A percentile compares a stretch with the other conserved stretches of the same genome.
Evolutionary conservation across 2,329 filamentous ascomycete genomes (phyloP).

Genomic region (Venturia oleaginea): DNA sequence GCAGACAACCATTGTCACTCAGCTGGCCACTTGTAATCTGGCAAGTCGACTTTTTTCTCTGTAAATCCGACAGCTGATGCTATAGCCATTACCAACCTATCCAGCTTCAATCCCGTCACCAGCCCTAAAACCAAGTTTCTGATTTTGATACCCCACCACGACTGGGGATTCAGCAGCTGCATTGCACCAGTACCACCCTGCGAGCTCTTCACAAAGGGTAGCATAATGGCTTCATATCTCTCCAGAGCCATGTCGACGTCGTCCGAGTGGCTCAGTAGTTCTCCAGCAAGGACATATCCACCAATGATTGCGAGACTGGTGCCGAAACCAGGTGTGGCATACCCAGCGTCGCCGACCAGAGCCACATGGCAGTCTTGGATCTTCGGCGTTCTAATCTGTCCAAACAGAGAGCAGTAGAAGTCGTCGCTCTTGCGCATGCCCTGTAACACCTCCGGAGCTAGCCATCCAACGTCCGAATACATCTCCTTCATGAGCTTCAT

Average conservation of each 20-base stretch:
- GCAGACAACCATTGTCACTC: background rate
- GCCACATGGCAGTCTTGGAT: constrained; percentile 1
- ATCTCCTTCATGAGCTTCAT: background rate
- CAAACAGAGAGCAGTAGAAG: constrained; percentile 13
- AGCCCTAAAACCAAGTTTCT: background rate
- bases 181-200: constrained; percentile 3
- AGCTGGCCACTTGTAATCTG: constrained; percentile 6
- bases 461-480: constrained; percentile 11
- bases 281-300: constrained; percentile 11
- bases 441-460: constrained; percentile 3
- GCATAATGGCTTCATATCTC: constrained; percentile 10
- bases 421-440: constrained; percentile 12
- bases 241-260: constrained; percentile 1
- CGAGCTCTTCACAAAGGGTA: constrained; percentile 7
- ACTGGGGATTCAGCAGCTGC: constrained; percentile 6
- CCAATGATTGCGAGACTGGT: constrained; percentile 12
- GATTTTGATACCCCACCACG: constrained; percentile 5
- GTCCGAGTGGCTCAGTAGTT: background rate
- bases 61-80: background rate
- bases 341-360: constrained; percentile 26
- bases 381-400: constrained; percentile 11
- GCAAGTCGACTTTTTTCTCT: constrained; percentile 1
- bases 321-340: constrained; percentile 24
- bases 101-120: background rate
- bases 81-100: background rate